Base-by-base conservation (phyloP, 2,329 filamentous ascomycete genomes). In the Fusarium pilosicola region DNA sequence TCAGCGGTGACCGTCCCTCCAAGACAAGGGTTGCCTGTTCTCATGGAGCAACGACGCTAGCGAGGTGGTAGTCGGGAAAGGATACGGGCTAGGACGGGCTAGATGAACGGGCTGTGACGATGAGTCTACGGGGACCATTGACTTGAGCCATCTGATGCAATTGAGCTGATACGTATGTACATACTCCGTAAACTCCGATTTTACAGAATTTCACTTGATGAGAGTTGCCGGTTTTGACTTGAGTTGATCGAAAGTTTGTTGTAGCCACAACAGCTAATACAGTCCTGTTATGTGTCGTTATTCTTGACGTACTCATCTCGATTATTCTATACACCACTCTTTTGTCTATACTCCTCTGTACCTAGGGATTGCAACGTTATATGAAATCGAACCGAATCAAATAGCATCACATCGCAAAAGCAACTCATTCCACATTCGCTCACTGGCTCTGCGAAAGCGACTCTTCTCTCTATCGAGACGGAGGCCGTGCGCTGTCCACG, bases 401-500 rank as follows among this genome's bases (percentile, higher is more conserved):
- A 55, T 34, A 42, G 41, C 38, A 62, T 71, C 62, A 56, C 68
- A 60, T 65, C 67, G 38, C 39, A 62, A 59, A 62, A 32, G 26
- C 70, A 63, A 46, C 30, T 13, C 45, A 74, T 70, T 67, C 71
- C 68, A 71, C 41, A 38, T 62, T 38, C 61, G 41, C 38, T 61
- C 54, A 54, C 57, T 62, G 56, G 59, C 54, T 65, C 62, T 62
- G 57, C 54, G 48, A 60, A 57, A 54, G 45, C 52, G 66, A 65
- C 64, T 69, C 56, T 73, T 60, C 64, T 64, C 67, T 63, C 56
- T 70, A 74, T 63, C 62, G 66, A 55, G 67, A 70, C 60, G 67
- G 67, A 76, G 76, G 68, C 76, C 76, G 76, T 77, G 76, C 71
- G 57, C 67, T 69, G 57, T 62, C 57, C 62, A 74, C 57, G 28